Evolutionary conservation across 2,329 filamentous ascomycete genomes (phyloP).

Genomic region (Cryphonectria nitschkei): DNA sequence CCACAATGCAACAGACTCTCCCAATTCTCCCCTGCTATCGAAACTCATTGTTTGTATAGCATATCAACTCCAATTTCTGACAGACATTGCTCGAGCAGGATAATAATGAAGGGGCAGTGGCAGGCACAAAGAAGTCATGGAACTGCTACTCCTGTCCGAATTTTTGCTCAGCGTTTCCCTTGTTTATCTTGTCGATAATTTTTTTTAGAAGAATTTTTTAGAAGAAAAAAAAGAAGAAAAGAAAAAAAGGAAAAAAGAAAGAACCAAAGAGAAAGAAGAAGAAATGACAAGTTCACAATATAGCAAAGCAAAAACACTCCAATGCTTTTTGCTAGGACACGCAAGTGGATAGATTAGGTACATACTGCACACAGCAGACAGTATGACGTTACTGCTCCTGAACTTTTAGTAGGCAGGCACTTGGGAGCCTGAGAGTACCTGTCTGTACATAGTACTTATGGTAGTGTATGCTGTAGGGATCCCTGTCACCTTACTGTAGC

Average conservation of each 20-base stretch:
- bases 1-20: constrained; percentile 6
- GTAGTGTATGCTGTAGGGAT: constrained; percentile 5
- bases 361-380: background rate
- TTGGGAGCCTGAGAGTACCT: background rate
- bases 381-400: constrained; percentile 7
- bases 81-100: background rate
- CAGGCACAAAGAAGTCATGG: background rate
- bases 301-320: background rate
- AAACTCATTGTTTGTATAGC: background rate
- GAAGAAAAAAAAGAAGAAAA: background rate
- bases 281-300: background rate
- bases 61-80: background rate
- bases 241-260: background rate
- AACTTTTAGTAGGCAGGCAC: constrained; percentile 5
- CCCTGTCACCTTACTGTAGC: constrained; percentile 19
- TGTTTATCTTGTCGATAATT: no score
- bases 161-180: background rate
- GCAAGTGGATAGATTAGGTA: background rate
- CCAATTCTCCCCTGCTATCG: background rate
- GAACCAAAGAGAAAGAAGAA: background rate
- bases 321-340: background rate
- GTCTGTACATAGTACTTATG: background rate
- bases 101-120: background rate
- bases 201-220: background rate
- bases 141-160: no score